Conservation (phyloP, 345 rosid species). For the Eucalyptus caleyi region DNA sequence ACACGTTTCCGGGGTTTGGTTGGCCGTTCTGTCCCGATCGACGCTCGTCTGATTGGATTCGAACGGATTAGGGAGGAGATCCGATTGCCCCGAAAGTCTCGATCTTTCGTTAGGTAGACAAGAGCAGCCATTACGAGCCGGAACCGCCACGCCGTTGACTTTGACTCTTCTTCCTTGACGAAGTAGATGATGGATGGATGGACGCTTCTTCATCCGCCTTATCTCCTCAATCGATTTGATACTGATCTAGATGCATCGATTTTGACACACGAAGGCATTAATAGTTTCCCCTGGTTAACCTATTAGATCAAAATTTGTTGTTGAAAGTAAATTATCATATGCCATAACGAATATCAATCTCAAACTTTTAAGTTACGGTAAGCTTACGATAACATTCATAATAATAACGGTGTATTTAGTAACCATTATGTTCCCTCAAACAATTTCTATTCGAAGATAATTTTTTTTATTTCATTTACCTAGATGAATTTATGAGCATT, state of each 20-base stretch:
- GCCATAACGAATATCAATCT: rapidly evolving
- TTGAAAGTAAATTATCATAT: neutral
- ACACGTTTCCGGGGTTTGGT: neutral
- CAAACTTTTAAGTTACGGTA: rapidly evolving
- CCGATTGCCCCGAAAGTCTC: neutral
- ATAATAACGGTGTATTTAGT: rapidly evolving
- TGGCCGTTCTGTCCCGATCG: neutral
- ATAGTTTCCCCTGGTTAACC: neutral
- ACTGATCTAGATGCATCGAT: neutral
- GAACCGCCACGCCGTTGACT: neutral
- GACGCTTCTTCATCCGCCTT: neutral
- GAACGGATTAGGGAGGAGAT: neutral
- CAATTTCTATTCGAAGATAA: rapidly evolving
- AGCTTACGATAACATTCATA: rapidly evolving
- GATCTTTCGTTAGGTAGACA: neutral
- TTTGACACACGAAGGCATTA: neutral
- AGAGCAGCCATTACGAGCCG: neutral
- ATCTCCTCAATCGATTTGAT: neutral
- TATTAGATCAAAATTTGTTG: neutral
- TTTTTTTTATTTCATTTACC: no score
- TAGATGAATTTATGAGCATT: rapidly evolving
- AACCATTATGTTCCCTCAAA: no score
- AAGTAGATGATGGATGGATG: neutral
- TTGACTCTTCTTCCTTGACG: neutral
- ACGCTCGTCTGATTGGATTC: neutral